Base-by-base conservation (phyloP, 2,329 filamentous ascomycete genomes). In the Alternaria triticina region DNA sequence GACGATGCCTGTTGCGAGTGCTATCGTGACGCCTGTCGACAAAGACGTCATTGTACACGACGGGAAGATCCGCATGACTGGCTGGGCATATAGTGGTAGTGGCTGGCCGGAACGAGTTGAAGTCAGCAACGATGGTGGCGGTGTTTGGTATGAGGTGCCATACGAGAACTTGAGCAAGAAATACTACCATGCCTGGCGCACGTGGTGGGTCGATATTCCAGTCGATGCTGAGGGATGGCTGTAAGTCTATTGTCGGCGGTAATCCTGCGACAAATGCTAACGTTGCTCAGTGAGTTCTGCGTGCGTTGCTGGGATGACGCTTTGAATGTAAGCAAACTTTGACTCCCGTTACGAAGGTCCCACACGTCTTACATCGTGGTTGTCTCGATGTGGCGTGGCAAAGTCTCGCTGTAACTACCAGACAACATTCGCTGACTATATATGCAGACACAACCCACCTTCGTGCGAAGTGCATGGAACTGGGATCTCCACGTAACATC, bases 1-100 rank as follows among this genome's bases (percentile, higher is more conserved):
- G 71, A 89, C 91, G 36, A 92, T 91, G 89, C 90, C 90, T 0
- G 89, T 91, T 4, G 87, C 85, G 50, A 87, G 84, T 15, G 89
- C 89, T 20, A 90, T 91, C 69, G 91, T 91, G 86, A 82, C 85
- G 0, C 89, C 89, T 0, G 81, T 83, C 79, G 84, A 85, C 20
- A 88, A 88, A 69, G 84, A 89, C n/a, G 84, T 86, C 2, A 83
- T 90, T 28, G 78, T 90, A 0, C 88, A 91, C 68, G 82, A 86
- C 15, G 88, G 89, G 9, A 83, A 80, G 50, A 89, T 91, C 55
- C 80, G 80, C 6, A 80, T 86, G 64, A 84, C 83, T 51, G 81
- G 82, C 6, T 83, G 83, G 82, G 82, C 82, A 11, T 83, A 81
- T 64, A 76, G 75, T 33, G 81, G 83, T 17, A 80, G 81, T 13